Percentiles rank a stretch among this genome's conserved stretches.
These are phyloP conservation scores for Diaporthe vaccinii DNA, from an alignment of 2,329 filamentous ascomycete species.

Conservation along the genomic window DNA sequence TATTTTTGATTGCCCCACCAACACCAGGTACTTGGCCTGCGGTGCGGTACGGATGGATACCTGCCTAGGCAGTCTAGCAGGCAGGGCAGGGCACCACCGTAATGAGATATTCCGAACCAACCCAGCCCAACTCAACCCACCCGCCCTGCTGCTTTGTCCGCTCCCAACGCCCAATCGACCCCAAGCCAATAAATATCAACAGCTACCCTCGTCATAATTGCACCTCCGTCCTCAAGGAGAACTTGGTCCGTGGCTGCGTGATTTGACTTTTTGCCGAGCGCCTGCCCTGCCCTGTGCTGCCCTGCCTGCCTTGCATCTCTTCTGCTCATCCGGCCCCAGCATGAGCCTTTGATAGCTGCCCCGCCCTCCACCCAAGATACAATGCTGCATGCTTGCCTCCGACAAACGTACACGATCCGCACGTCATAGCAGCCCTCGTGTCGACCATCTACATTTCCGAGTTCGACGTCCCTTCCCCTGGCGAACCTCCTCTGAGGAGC, in stretches of 20 bases:
- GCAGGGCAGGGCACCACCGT: slow-evolving; percentile 9
- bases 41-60: background rate
- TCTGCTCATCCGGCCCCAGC: slow-evolving; percentile 28
- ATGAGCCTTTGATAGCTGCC: slow-evolving; percentile 40
- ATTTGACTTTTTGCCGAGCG: slow-evolving; percentile 29
- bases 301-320: slow-evolving; percentile 20
- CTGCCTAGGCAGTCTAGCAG: background rate
- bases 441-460: slow-evolving; percentile 21
- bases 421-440: slow-evolving; percentile 48
- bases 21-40: slow-evolving; percentile 14
- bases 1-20: slow-evolving; percentile 35
- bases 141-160: slow-evolving; percentile 17
- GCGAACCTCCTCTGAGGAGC: slow-evolving; percentile 41
- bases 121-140: slow-evolving; percentile 14
- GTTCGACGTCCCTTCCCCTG: slow-evolving; percentile 28
- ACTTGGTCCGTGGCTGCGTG: slow-evolving; percentile 2
- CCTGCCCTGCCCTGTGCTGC: slow-evolving; percentile 20
- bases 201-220: slow-evolving; percentile 17
- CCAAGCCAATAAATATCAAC: slow-evolving; percentile 25
- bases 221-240: background rate
- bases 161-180: slow-evolving; percentile 9
- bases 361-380: slow-evolving; percentile 41
- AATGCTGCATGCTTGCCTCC: slow-evolving; percentile 42
- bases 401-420: slow-evolving; percentile 43
- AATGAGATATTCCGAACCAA: slow-evolving; percentile 22